Percentiles rank a stretch among this genome's conserved stretches.
phyloP scores from a whole-genome alignment of 257 asterid species.

The Thymus quinquecostatus region DNA sequence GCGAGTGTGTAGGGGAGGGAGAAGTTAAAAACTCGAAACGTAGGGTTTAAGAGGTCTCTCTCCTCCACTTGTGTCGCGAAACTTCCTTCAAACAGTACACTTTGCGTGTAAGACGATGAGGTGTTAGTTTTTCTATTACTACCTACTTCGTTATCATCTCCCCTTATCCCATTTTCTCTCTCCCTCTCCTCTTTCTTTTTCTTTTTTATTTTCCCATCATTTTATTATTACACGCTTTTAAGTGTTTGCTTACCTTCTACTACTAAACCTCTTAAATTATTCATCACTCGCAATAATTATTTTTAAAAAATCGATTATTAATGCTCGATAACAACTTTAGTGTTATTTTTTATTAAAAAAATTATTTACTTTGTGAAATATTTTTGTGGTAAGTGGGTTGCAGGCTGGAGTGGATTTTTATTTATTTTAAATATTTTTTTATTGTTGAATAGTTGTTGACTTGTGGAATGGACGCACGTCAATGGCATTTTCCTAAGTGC shows the following conservation, averaged over 20 bases:
- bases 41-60: slow-evolving; percentile 27
- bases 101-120: slow-evolving; percentile 23
- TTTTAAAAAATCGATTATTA: no score
- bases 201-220: background rate
- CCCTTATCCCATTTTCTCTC: slow-evolving; percentile 16
- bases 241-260: slow-evolving; percentile 44
- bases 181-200: background rate
- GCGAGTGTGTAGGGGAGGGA: background rate
- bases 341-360: no score
- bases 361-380: no score
- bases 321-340: no score
- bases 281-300: background rate
- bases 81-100: slow-evolving; percentile 22
- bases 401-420: background rate
- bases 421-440: background rate
- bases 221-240: slow-evolving; percentile 17
- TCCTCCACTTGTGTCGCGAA: slow-evolving; percentile 21
- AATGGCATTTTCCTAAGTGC: background rate
- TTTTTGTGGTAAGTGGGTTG: background rate
- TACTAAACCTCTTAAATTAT: slow-evolving; percentile 29
- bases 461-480: background rate
- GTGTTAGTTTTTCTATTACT: background rate
- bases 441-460: background rate
- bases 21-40: background rate
- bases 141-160: background rate